Conservation (phyloP, 1,284 basidiomycete species). For the Polyporus tsugae region DNA sequence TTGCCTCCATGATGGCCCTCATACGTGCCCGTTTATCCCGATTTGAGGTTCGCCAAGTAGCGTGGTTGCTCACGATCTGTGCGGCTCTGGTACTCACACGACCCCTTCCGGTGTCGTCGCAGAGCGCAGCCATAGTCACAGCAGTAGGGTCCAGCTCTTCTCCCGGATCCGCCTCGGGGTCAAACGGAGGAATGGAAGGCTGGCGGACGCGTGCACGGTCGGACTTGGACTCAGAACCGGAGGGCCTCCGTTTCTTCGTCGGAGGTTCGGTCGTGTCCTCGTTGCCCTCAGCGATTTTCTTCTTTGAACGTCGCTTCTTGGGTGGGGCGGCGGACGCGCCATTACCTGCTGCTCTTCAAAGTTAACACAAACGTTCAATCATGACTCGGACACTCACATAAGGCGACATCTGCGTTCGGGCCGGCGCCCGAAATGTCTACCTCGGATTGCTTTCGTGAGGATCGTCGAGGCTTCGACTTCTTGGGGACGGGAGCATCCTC, state of each 20-base stretch:
- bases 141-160: slow-evolving; percentile 80
- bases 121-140: slow-evolving; percentile 80
- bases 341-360: not conserved
- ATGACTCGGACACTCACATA: slow-evolving; percentile 12
- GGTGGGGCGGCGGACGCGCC: not conserved
- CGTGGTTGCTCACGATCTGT: slow-evolving; percentile 72
- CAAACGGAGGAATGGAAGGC: slow-evolving; percentile 60
- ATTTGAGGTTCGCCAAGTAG: slow-evolving; percentile 71
- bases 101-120: slow-evolving; percentile 76
- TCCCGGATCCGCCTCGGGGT: slow-evolving; percentile 67
- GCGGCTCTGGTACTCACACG: slow-evolving; percentile 76
- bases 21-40: slow-evolving; percentile 69
- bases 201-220: slow-evolving; percentile 39
- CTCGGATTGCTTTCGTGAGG: slow-evolving; percentile 13
- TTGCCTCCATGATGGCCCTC: slow-evolving; percentile 69
- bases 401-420: not conserved
- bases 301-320: slow-evolving; percentile 22
- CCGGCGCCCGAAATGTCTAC: not conserved
- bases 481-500: slow-evolving; percentile 10
- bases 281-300: slow-evolving; percentile 6
- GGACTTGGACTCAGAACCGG: slow-evolving; percentile 13
- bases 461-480: slow-evolving; percentile 11
- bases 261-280: slow-evolving; percentile 11
- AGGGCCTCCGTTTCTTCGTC: slow-evolving; percentile 20
- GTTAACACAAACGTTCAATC: not conserved